Evolutionary conservation across 2,329 filamentous ascomycete species (phyloP), one percentile per base, ranked within the genome.

Genomic region (Fusarium torreyae): DNA sequence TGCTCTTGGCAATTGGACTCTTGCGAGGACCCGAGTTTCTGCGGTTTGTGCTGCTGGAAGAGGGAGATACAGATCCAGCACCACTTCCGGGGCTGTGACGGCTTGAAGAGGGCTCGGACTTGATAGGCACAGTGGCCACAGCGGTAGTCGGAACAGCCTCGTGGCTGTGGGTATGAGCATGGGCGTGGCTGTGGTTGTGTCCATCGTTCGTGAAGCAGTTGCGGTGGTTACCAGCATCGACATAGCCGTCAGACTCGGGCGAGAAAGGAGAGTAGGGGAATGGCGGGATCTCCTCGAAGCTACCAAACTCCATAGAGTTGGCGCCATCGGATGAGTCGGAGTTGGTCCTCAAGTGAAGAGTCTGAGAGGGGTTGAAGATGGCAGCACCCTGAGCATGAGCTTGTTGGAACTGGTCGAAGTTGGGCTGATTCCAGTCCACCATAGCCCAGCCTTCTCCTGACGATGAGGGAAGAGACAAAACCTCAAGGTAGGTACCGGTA

Each of bases 321-420:
- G 88, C 80, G 73, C 90, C 88, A 34, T 94, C 91, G 2, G 92
- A 96, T 4, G 94, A 96, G 75, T 97, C 93, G 6, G 94, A 97
- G 74, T 92, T 90, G 56, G 91, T 94, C 72, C 94, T 89, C 75
- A 97, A 87, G 82, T 98, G 95, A 52, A 98, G 84, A 1, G 94
- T 97, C 81, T 97, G 92, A 66, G 91, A 89, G 3, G 95, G 95
- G 81, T 98, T 97, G 85, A 97, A 97, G 76, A 97, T 94, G 70
- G 92, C 90, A 40, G 84, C 79, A 66, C 84, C 88, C 52, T 88
- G 87, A 7, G 77, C 75, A 44, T 87, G 86, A 40, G 83, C 77
- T 60, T 84, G 83, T 50, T 80, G 78, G 62, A 81, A 81, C 71
- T 95, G 92, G 71, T 92, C 89, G 38, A 81, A 74, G 51, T 90